A percentile compares a stretch with the other conserved stretches of the same genome.
Conservation (phyloP, 305 asterid species). For the Ilex paraguariensis region DNA sequence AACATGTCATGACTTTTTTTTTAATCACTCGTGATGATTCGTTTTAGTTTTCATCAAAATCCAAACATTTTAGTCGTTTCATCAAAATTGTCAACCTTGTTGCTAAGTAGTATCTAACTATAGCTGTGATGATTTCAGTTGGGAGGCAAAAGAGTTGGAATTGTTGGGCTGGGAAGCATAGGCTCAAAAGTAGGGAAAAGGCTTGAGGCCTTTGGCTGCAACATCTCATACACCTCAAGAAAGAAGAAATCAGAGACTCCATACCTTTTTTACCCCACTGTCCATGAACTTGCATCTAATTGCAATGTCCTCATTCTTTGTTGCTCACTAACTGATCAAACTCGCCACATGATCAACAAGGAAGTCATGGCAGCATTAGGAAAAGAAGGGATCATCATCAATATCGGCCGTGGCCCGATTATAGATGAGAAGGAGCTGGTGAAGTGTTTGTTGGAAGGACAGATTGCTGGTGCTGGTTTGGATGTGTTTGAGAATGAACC, state of each 20-base stretch:
- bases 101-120: not conserved
- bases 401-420: slow-evolving; percentile 31
- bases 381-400: slow-evolving; percentile 25
- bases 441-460: slow-evolving; percentile 32
- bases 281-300: slow-evolving; percentile 25
- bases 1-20: too few relatives aligned
- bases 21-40: too few relatives aligned
- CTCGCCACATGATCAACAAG: slow-evolving; percentile 22
- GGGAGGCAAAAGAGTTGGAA: slow-evolving; percentile 30
- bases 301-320: slow-evolving; percentile 22
- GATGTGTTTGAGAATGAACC: slow-evolving; percentile 77
- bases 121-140: slow-evolving; percentile 13
- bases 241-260: slow-evolving; percentile 13
- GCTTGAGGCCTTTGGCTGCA: slow-evolving; percentile 34
- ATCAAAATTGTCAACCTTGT: not conserved
- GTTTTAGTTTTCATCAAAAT: too few relatives aligned
- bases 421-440: slow-evolving; percentile 54
- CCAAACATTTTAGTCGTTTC: not conserved
- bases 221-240: slow-evolving; percentile 31
- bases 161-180: slow-evolving; percentile 31
- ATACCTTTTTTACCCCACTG: slow-evolving; percentile 13
- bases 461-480: slow-evolving; percentile 59
- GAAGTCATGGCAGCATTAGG: slow-evolving; percentile 31
- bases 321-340: slow-evolving; percentile 20
- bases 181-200: slow-evolving; percentile 27